A percentile compares a stretch with the other conserved stretches of the same genome.
These are phyloP conservation scores for Penicillium goetzii DNA, from an alignment of 495 filamentous ascomycete species.

Conservation along the genomic window DNA sequence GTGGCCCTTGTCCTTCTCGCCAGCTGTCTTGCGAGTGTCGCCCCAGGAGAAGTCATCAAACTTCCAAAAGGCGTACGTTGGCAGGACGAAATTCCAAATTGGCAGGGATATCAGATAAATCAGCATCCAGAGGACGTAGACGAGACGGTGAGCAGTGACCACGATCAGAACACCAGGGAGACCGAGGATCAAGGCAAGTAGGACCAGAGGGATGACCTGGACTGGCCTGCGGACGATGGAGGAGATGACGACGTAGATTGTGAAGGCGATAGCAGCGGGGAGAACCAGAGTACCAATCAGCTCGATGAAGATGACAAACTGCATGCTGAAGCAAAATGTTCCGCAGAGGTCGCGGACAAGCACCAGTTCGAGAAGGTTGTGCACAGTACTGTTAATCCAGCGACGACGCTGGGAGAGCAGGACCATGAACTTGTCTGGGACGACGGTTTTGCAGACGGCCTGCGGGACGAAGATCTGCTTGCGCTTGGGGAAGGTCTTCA, in stretches of 20 bases:
- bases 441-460: conserved; percentile 97
- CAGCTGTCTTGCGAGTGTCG: conserved; percentile 93
- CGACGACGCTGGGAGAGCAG: conserved; percentile 90
- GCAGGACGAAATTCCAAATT: conserved; percentile 97
- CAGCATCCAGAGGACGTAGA: conserved; percentile 95
- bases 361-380: conserved; percentile 97
- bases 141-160: conserved; percentile 90
- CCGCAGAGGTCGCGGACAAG: conserved; percentile 95
- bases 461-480: conserved; percentile 99
- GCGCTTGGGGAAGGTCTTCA: conserved; percentile 97
- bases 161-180: conserved; percentile 92
- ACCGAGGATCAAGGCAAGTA: conserved; percentile 90
- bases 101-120: conserved; percentile 94
- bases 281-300: conserved; percentile 92
- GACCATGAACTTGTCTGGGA: conserved; percentile 90
- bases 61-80: conserved; percentile 97
- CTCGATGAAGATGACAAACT: conserved; percentile 97
- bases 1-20: conserved; percentile 83
- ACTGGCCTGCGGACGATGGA: conserved; percentile 81
- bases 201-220: conserved; percentile 90
- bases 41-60: conserved; percentile 99
- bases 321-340: conserved; percentile 99
- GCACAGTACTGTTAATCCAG: conserved; percentile 99
- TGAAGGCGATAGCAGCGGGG: conserved; percentile 95
- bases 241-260: conserved; percentile 89